Evolutionary conservation across 495 filamentous ascomycete species (phyloP).

Genomic region (Lasiosphaeria hispida): DNA sequence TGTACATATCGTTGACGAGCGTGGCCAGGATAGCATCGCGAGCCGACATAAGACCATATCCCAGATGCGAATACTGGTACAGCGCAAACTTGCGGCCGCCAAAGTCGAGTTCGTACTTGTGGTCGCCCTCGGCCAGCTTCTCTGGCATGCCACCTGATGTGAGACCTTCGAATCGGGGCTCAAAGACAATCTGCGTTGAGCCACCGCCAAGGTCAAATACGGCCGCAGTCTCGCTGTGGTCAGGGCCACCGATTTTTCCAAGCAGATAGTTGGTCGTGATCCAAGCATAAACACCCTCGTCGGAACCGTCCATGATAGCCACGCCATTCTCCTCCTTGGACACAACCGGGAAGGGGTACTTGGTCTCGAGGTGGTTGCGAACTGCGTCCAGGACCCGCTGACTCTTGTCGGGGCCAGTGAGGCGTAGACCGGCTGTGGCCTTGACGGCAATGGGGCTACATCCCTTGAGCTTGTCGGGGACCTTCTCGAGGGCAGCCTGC

Average conservation of each 20-base stretch:
- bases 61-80: slow-evolving; percentile 98
- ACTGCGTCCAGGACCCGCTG: slow-evolving; percentile 83
- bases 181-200: slow-evolving; percentile 96
- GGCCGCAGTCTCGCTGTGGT: slow-evolving; percentile 85
- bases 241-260: slow-evolving; percentile 92
- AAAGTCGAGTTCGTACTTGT: slow-evolving; percentile 91
- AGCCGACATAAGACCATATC: slow-evolving; percentile 94
- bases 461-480: slow-evolving; percentile 80
- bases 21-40: slow-evolving; percentile 77
- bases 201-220: slow-evolving; percentile 96
- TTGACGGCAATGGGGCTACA: slow-evolving; percentile 95
- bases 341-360: slow-evolving; percentile 92
- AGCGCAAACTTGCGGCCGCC: slow-evolving; percentile 86
- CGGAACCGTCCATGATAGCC: slow-evolving; percentile 90
- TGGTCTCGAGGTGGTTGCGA: slow-evolving; percentile 75
- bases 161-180: slow-evolving; percentile 82
- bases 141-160: slow-evolving; percentile 80
- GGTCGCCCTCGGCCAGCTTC: slow-evolving; percentile 81
- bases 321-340: slow-evolving; percentile 80
- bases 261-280: slow-evolving; percentile 98
- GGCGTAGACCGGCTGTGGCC: slow-evolving; percentile 87
- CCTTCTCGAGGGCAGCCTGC: slow-evolving; percentile 74
- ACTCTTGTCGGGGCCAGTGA: slow-evolving; percentile 79
- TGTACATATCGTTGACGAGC: slow-evolving; percentile 60
- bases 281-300: slow-evolving; percentile 99